Evolutionary conservation across 2,329 filamentous ascomycete species (phyloP).

Genomic region (Hypoxylon rubiginosum): DNA sequence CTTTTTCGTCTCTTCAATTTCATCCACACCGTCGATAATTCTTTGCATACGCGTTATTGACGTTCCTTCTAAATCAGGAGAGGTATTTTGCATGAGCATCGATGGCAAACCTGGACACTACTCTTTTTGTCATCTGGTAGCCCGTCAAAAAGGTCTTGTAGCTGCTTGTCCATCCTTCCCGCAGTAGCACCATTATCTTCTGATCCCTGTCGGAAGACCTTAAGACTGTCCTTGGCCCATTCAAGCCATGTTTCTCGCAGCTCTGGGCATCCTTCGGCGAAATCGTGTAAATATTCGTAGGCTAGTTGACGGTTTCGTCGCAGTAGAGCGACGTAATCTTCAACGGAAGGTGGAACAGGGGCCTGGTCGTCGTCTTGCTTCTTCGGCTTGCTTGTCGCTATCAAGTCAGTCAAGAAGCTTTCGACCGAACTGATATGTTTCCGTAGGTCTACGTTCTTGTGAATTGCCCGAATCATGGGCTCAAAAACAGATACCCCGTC

Average conservation of each 20-base stretch:
- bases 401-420: constrained; percentile 77
- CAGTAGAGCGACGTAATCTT: constrained; percentile 78
- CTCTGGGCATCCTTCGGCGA: constrained; percentile 76
- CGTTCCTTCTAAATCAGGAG: constrained; percentile 62
- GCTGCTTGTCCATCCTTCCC: constrained; percentile 55
- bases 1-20: constrained; percentile 19
- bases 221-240: constrained; percentile 71
- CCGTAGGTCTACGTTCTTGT: constrained; percentile 78
- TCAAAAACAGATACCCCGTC: constrained; percentile 78
- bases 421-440: constrained; percentile 77
- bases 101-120: constrained; percentile 64
- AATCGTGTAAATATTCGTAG: constrained; percentile 79
- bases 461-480: constrained; percentile 78
- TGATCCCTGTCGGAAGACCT: constrained; percentile 63
- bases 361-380: constrained; percentile 54
- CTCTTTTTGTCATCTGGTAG: constrained; percentile 63
- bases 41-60: constrained; percentile 69
- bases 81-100: constrained; percentile 74
- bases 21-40: constrained; percentile 62
- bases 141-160: constrained; percentile 59
- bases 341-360: constrained; percentile 69
- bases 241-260: constrained; percentile 71
- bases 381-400: constrained; percentile 68
- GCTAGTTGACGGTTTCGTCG: constrained; percentile 72
- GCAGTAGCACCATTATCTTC: constrained; percentile 16